A percentile compares a stretch with the other conserved stretches of the same genome.
These are phyloP conservation scores for Parietaria judaica DNA, from an alignment of 306 rosid genomes.

Conservation along the genomic window DNA sequence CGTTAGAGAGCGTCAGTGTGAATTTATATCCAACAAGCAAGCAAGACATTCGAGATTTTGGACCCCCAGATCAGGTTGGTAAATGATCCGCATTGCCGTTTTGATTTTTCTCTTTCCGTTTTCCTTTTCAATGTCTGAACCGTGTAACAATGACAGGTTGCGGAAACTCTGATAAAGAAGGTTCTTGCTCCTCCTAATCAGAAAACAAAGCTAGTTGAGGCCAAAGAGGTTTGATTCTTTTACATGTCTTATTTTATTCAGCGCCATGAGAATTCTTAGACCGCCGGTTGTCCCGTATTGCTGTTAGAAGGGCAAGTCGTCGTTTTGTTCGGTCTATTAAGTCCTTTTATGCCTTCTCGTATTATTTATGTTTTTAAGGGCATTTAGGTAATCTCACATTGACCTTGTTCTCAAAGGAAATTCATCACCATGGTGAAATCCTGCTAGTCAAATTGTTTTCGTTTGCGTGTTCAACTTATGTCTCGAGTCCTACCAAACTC, in stretches of 20 bases:
- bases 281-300: background rate
- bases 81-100: background rate
- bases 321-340: no score
- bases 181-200: slow-evolving; percentile 84
- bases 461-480: no score
- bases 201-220: slow-evolving; percentile 79
- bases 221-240: slow-evolving; percentile 56
- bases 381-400: no score
- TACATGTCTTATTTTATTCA: background rate
- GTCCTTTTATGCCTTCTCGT: no score
- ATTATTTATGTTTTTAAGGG: no score
- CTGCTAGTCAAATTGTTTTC: no score
- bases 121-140: background rate
- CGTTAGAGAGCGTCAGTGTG: slow-evolving; percentile 81
- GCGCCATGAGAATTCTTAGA: background rate
- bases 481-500: no score
- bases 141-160: slow-evolving; percentile 44
- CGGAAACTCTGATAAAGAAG: slow-evolving; percentile 65
- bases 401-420: no score
- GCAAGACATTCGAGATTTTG: slow-evolving; percentile 77
- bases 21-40: slow-evolving; percentile 58
- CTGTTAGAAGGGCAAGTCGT: background rate
- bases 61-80: slow-evolving; percentile 67
- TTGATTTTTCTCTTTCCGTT: background rate
- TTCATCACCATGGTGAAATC: no score